phyloP scores from a whole-genome alignment of 192 early-diverging fungal genomes.

The Allomyces arbusculus region DNA sequence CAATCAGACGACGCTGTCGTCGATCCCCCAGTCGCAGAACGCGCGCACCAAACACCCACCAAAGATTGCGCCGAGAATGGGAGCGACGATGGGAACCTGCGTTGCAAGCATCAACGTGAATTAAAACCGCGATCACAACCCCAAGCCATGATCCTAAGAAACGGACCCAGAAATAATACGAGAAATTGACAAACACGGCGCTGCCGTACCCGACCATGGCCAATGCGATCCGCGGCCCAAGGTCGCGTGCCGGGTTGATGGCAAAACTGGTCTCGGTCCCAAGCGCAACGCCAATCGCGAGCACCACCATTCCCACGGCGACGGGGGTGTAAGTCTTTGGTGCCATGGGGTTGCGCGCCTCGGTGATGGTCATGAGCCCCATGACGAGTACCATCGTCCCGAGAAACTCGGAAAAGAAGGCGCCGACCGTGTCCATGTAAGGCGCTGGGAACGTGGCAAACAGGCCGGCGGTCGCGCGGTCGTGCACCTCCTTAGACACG shows the following conservation, averaged over 20 bases:
- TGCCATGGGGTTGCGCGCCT: constrained; percentile 4
- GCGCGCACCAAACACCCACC: too few relatives aligned
- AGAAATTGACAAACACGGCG: neutral
- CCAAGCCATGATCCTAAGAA: neutral
- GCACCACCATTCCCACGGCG: constrained; percentile 5
- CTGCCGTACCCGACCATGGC: neutral
- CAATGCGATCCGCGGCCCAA: neutral
- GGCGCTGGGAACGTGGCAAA: constrained; percentile 41
- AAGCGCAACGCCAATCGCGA: constrained; percentile 33
- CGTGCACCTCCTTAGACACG: constrained; percentile 15
- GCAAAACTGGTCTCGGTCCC: constrained; percentile 27
- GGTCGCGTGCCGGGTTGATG: neutral
- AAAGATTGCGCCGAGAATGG: too few relatives aligned
- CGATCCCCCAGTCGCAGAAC: too few relatives aligned
- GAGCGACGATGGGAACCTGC: too few relatives aligned
- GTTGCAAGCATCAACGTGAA: neutral
- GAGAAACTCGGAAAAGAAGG: constrained; percentile 40
- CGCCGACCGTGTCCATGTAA: constrained; percentile 27
- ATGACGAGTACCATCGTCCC: constrained; percentile 45
- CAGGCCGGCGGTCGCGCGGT: constrained; percentile 30
- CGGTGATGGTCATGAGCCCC: constrained; percentile 34
- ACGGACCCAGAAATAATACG: neutral
- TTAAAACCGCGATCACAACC: neutral
- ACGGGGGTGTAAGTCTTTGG: constrained; percentile 2
- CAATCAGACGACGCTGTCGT: neutral